Percentiles rank a stretch among this genome's conserved stretches.
These are phyloP conservation scores for Nakaseomyces sp. DNA, from an alignment of 1,139 yeast genomes.

Conservation along the genomic window DNA sequence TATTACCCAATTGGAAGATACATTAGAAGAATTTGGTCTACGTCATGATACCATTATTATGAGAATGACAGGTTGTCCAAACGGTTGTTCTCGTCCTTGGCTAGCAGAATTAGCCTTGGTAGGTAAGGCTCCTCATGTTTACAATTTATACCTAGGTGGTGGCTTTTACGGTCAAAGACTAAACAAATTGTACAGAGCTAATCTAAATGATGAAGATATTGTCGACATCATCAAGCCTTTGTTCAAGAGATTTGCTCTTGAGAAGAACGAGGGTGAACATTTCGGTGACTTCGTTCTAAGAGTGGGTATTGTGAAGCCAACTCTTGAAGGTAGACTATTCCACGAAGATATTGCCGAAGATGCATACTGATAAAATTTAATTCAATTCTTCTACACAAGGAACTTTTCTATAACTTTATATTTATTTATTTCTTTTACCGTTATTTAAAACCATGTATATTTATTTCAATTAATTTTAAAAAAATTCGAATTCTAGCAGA, in stretches of 20 bases:
- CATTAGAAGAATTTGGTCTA: constrained; percentile 84
- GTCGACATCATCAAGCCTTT: constrained; percentile 67
- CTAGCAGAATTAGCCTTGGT: constrained; percentile 91
- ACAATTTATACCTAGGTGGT: constrained; percentile 93
- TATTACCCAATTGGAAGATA: constrained; percentile 69
- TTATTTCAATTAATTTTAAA: not conserved
- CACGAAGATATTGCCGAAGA: constrained; percentile 90
- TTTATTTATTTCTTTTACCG: not conserved
- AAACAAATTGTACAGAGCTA: constrained; percentile 81
- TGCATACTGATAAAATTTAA: constrained; percentile 30
- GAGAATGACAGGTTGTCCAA: constrained; percentile 99
- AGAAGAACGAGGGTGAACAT: constrained; percentile 84
- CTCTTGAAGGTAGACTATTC: constrained; percentile 85
- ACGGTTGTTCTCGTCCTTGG: constrained; percentile 99
- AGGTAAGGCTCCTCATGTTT: constrained; percentile 91
- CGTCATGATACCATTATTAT: constrained; percentile 91
- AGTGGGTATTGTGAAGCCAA: constrained; percentile 76
- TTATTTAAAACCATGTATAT: constrained; percentile 2
- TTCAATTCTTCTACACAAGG: not conserved
- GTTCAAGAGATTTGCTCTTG: constrained; percentile 90
- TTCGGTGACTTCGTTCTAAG: constrained; percentile 92
- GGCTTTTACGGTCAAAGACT: constrained; percentile 91
- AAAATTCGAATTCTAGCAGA: too few relatives aligned
- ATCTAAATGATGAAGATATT: constrained; percentile 86
- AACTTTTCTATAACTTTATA: too few relatives aligned